Evolutionary conservation across 768 basidiomycete genomes (phyloP).

Genomic region (Boletus coccyginus): DNA sequence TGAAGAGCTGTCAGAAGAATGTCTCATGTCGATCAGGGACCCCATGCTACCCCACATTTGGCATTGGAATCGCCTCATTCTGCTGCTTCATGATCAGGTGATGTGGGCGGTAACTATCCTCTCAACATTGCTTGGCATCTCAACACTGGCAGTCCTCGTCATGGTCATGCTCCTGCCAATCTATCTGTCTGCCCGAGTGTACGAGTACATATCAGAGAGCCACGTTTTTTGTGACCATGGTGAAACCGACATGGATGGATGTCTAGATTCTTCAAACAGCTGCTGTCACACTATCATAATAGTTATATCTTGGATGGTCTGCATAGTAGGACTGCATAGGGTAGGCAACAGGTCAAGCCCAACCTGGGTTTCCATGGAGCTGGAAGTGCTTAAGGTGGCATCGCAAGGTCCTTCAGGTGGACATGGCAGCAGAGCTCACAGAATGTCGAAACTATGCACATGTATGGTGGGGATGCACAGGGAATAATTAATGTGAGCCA

Average conservation of each 20-base stretch:
- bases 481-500: neutral
- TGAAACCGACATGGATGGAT: neutral
- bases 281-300: neutral
- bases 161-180: constrained; percentile 6
- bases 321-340: neutral
- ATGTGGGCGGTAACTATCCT: constrained; percentile 6
- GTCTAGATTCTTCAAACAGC: neutral
- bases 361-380: neutral
- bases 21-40: constrained; percentile 18
- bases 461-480: neutral
- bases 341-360: neutral
- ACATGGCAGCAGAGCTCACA: neutral
- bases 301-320: constrained; percentile 2
- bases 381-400: neutral
- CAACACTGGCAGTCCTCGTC: constrained; percentile 13
- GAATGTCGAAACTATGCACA: too few species aligned
- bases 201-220: constrained; percentile 7
- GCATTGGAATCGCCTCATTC: constrained; percentile 20
- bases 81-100: neutral
- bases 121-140: constrained; percentile 20
- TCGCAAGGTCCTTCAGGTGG: neutral
- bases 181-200: neutral
- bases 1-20: constrained; percentile 15
- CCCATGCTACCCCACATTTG: constrained; percentile 14
- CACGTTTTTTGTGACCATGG: neutral